Evolutionary conservation across 73 alveolate genomes (phyloP), one percentile per base, ranked within the genome.

Genomic region (Halteria grandinella): DNA sequence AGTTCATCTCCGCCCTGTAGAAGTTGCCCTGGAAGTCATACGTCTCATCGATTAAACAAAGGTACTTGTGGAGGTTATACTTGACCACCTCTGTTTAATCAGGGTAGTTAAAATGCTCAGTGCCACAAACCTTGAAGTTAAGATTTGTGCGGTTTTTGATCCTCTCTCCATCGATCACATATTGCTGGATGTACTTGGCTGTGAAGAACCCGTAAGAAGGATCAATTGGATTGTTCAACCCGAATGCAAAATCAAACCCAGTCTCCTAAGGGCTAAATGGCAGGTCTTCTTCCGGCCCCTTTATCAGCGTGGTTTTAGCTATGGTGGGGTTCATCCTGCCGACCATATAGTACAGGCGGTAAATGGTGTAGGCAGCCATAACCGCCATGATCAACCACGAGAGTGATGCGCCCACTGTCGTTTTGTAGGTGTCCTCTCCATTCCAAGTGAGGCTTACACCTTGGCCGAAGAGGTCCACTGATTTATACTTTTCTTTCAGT

Each of bases 231-330:
- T 66, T 28, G 15, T 47, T 32, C 29, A 47, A 24, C 6, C 11
- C 4, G 23, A 66, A 66, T 5, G 80, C 80, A 28, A 66, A n/a
- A 45, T 66, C 80, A 45, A 66, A 66, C 8, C 78, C 78, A 62
- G 12, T 40, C 4, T 62, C 62, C 44, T 41, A 11, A 15, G 52
- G 75, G 10, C 7, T 12, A 18, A 34, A 58, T 28, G 34, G 28
- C 21, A 32, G 55, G 3, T 31, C 55, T 3, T 32, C 7, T 3
- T 36, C 6, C 31, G 34, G 7, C 12, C 17, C 75, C 20, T 33
- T 58, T 12, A 31, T 5, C 60, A 58, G 29, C 5, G 75, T 32
- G 10, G 34, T 15, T 31, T 11, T 34, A 32, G 55, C 10, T 25
- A 58, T 3, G 28, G 15, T 32, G 6, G 55, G 55, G 33, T 31